Evolutionary conservation across 805 yeast species (phyloP).

Genomic region (Candida gorgasii): DNA sequence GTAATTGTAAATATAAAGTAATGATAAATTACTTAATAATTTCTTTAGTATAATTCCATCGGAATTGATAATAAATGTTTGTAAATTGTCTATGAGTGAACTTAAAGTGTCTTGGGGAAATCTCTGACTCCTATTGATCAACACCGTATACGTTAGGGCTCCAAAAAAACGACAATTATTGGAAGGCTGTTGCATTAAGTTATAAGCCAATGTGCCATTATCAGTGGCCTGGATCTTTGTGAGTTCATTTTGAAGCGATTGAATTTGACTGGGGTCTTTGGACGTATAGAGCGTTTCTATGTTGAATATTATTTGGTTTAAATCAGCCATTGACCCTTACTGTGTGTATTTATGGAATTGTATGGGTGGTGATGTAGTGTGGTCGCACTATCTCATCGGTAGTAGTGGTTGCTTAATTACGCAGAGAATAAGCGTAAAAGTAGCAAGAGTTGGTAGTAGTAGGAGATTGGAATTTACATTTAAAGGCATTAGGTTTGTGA

Average conservation of each 20-base stretch:
- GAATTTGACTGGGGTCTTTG: constrained; percentile 38
- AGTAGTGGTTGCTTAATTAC: no score
- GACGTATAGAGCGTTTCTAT: constrained; percentile 49
- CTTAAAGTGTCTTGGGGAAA: constrained; percentile 4
- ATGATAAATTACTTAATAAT: constrained; percentile 54
- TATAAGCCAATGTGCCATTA: constrained; percentile 57
- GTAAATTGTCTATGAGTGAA: constrained; percentile 3
- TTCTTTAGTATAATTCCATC: constrained; percentile 52
- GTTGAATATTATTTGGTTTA: not conserved
- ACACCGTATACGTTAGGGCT: constrained; percentile 74
- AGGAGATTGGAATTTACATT: no score
- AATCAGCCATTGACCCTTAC: not conserved
- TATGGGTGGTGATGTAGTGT: no score
- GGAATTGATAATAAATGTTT: constrained; percentile 3
- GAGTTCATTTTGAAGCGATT: constrained; percentile 51
- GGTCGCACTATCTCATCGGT: not conserved
- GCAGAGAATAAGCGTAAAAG: no score
- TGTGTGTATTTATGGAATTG: no score
- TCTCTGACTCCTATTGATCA: constrained; percentile 38
- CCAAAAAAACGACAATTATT: constrained; percentile 71
- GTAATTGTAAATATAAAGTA: constrained; percentile 44
- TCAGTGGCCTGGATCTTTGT: constrained; percentile 60
- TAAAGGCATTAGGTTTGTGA: no score
- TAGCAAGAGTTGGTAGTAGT: no score
- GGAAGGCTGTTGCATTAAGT: constrained; percentile 44